Base-by-base conservation (phyloP, 805 yeast species). In the Monosporozyma yasuniensis region DNA sequence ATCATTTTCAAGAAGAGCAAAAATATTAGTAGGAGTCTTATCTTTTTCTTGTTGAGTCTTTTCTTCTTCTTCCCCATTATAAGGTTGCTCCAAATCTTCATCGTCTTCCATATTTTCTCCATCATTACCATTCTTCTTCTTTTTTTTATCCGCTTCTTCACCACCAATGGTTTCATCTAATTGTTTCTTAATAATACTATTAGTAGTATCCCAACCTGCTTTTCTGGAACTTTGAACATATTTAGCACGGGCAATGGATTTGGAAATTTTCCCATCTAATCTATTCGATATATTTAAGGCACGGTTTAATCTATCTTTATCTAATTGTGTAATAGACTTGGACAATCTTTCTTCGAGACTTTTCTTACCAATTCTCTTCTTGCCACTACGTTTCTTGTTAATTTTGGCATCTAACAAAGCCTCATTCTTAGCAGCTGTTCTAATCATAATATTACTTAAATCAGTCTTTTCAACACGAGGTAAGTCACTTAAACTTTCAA, bases 201-300 rank as follows among this genome's bases (percentile, higher is more conserved):
- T 84, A 49, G 83, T 81, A 42, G 73, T 69, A 46, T 83, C 89
- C 93, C 91, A 84, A 14, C 79, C 83, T 0, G 86, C 69, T 63
- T 83, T 84, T 65, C 93, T 74, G 10, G 83, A 72, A 19, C 65
- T 69, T 57, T 79, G 83, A 27, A 84, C 80, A 56, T 71, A 77
- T 57, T 73, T 81, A 21, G 87, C 82, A 60, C 87, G 75, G 44
- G 75, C 74, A 25, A 81, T 76, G 55, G 87, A 80, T 56, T 78
- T 80, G 54, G 77, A 77, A 39, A 84, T 82, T 61, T 83, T 84
- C 42, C 77, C 74, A 18, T 79, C 74, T 47, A 83, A 68, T 45
- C 75, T 74, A 32, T 83, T 86, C 25, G 73, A 74, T 23, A 81
- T 56, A 52, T 73, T 74, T 35, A 75, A 61, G 5, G 80, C 79